Evolutionary conservation across 257 asterid species (phyloP).

Genomic region (Solanum pinnatisectum): DNA sequence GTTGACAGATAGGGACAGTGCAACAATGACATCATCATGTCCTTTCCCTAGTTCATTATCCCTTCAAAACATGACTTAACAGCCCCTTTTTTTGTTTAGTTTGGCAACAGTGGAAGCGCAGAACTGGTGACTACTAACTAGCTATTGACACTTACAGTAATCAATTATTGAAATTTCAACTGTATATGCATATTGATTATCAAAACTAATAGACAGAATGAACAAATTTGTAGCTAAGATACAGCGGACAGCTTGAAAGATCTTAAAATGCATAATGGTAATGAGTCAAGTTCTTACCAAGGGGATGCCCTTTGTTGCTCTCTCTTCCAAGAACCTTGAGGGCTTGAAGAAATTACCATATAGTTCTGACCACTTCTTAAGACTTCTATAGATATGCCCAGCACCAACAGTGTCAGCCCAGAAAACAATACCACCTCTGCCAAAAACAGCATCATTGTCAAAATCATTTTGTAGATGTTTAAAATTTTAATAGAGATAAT

Average conservation of each 20-base stretch:
- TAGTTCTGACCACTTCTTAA: slow-evolving; percentile 58
- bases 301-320: slow-evolving; percentile 80
- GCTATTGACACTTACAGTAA: not conserved
- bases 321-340: slow-evolving; percentile 78
- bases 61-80: not conserved
- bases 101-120: not conserved
- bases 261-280: not conserved
- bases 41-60: not conserved
- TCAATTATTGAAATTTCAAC: not conserved
- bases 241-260: not conserved
- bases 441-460: slow-evolving; percentile 10
- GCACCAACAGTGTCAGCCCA: slow-evolving; percentile 98
- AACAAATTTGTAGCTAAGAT: not conserved
- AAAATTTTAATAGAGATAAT: not conserved
- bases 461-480: not conserved
- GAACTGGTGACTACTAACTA: not conserved
- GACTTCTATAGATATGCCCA: slow-evolving; percentile 54
- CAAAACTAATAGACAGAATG: not conserved
- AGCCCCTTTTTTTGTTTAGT: not conserved
- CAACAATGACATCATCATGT: not conserved
- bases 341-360: slow-evolving; percentile 80
- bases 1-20: not conserved
- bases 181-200: not conserved
- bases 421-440: slow-evolving; percentile 90
- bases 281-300: slow-evolving; percentile 44